Evolutionary conservation across 208 protist genomes (phyloP).

Genomic region (Crithidia acanthocephali): DNA sequence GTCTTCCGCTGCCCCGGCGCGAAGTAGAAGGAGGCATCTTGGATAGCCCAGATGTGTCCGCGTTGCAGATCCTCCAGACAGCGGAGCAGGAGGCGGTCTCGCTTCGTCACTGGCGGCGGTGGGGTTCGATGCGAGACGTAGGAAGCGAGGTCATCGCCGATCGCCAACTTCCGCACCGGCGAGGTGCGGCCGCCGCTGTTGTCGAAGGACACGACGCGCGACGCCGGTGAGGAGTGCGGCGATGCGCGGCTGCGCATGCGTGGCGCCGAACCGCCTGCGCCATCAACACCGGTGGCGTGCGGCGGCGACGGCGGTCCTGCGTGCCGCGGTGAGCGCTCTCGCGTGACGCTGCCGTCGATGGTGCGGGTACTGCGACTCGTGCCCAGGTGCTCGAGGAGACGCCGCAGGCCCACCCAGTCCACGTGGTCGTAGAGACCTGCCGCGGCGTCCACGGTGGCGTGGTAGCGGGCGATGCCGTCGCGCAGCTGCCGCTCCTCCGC

Average conservation of each 20-base stretch:
- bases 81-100: conserved; percentile 35
- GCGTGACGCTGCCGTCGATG: neutral
- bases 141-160: conserved; percentile 1
- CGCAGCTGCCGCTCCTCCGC: conserved; percentile 34
- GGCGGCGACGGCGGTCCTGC: neutral
- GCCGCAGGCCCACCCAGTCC: conserved; percentile 29
- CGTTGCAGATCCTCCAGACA: conserved; percentile 64
- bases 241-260: conserved; percentile 5
- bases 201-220: neutral
- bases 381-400: conserved; percentile 30
- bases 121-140: conserved; percentile 10
- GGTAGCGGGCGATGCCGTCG: conserved; percentile 23
- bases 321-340: neutral
- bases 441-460: neutral
- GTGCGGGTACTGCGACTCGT: conserved; percentile 4
- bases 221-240: neutral
- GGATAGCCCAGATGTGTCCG: conserved; percentile 72
- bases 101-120: neutral
- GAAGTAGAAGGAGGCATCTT: conserved; percentile 58
- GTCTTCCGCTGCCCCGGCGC: conserved; percentile 52
- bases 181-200: neutral
- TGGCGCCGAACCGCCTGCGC: conserved; percentile 4
- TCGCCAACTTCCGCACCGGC: neutral
- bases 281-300: neutral
- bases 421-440: conserved; percentile 17